phyloP scores from a whole-genome alignment of 345 rosid species.

The Bruguiera gymnorhiza region DNA sequence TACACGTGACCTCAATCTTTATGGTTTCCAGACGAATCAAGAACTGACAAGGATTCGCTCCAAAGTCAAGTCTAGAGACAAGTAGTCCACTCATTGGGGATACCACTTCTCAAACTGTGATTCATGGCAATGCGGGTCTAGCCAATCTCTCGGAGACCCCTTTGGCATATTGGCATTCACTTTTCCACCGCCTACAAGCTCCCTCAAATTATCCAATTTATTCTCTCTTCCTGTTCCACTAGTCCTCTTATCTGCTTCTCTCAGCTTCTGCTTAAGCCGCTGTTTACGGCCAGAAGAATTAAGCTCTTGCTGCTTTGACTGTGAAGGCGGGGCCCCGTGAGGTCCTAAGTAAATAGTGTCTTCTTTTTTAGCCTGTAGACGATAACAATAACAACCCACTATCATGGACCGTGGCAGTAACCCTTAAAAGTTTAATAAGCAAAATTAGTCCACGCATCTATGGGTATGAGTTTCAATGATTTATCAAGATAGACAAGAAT shows the following conservation, averaged over 20 bases:
- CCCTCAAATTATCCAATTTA: constrained; percentile 69
- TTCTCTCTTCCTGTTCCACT: constrained; percentile 74
- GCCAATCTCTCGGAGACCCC: constrained; percentile 72
- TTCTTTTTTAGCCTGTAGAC: constrained; percentile 48
- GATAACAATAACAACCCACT: no score
- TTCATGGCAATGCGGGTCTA: constrained; percentile 90
- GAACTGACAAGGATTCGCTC: constrained; percentile 1
- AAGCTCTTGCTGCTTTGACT: constrained; percentile 57
- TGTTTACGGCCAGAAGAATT: constrained; percentile 64
- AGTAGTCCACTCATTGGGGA: constrained; percentile 34
- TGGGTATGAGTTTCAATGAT: no score
- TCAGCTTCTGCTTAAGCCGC: constrained; percentile 74
- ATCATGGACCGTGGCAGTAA: no score
- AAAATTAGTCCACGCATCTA: no score
- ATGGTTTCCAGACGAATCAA: constrained; percentile 11
- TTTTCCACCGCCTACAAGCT: constrained; percentile 63
- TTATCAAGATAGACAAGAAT: neutral
- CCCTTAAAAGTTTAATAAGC: neutral
- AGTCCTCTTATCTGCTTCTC: constrained; percentile 72
- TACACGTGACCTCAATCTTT: constrained; percentile 25
- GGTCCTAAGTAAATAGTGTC: constrained; percentile 90
- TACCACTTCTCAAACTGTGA: constrained; percentile 69
- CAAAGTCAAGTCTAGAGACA: neutral
- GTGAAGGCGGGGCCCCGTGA: constrained; percentile 85
- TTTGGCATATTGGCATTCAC: constrained; percentile 39